Conservation (phyloP, 352 stramenopile species). For the Phytophthora sp. region DNA sequence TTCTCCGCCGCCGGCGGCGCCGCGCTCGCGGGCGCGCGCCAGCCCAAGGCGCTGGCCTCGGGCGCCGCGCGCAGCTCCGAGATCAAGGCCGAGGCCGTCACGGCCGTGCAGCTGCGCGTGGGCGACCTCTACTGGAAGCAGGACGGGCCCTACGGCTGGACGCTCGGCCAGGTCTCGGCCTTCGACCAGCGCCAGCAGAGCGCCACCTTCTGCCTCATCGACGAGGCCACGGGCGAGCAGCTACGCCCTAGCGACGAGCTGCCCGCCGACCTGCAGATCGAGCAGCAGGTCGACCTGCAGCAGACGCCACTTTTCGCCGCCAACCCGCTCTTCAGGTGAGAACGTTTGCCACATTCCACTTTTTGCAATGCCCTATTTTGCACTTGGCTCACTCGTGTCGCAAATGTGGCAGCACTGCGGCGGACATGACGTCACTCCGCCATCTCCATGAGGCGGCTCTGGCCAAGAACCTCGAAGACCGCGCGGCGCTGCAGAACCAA, state of each 20-base stretch:
- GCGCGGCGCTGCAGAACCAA: conserved; percentile 71
- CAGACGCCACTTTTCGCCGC: conserved; percentile 63
- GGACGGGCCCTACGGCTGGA: conserved; percentile 65
- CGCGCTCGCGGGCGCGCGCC: not conserved
- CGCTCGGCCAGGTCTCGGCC: conserved; percentile 69
- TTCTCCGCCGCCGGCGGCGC: conserved; percentile 5
- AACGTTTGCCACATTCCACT: conserved; percentile 17
- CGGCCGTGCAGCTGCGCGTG: conserved; percentile 46
- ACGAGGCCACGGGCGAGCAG: conserved; percentile 70
- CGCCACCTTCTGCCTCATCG: conserved; percentile 58
- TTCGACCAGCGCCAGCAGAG: conserved; percentile 41
- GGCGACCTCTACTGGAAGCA: conserved; percentile 88
- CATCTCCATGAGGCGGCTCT: conserved; percentile 86
- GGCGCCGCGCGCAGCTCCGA: conserved; percentile 4
- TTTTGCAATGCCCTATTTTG: conserved; percentile 19
- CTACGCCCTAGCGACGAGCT: conserved; percentile 16
- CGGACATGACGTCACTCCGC: conserved; percentile 86
- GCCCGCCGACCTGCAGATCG: conserved; percentile 14
- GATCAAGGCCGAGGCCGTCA: conserved; percentile 19
- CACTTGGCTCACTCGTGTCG: not conserved
- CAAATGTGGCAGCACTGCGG: conserved; percentile 45
- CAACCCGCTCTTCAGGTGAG: conserved; percentile 69
- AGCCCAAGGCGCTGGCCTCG: conserved; percentile 11
- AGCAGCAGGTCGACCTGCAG: conserved; percentile 50
- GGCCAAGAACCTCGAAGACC: conserved; percentile 90